Evolutionary conservation across 805 yeast species (phyloP), one percentile per base, ranked within the genome.

Genomic region (Candida krabiensis): DNA sequence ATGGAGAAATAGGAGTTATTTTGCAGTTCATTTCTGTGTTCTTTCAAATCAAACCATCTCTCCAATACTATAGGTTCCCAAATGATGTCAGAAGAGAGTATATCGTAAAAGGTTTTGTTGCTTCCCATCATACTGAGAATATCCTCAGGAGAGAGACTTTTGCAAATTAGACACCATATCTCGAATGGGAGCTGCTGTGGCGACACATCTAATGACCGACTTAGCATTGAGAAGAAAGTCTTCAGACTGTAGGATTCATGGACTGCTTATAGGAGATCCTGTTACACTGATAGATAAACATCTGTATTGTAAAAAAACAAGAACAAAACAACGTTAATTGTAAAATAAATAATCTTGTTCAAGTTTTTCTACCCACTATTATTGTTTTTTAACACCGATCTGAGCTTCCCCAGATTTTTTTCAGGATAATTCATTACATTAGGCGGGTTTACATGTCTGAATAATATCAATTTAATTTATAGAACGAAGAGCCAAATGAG

Each of bases 161-260:
- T 3, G 4, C 43, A 37, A 3, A 55, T 38, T 3, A 45, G 32
- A 2, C 34, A 28, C 59, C 59, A 55, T n/a, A 50, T 33, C 26
- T 55, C 60, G 11, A 47, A 7, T 2, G 58, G 57, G 4, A 47
- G 25, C 13, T 37, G 30, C 2, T 7, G 26, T 14, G 30, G 13
- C 18, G 27, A 15, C 14, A 13, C 14, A 12, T 25, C 16, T 27
- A 28, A n/a, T n/a, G n/a, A n/a, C n/a, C n/a, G n/a, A n/a, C n/a
- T 14, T 18, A 25, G 14, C 38, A 25, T 29, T 28, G 25, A 25
- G 25, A 22, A n/a, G n/a, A n/a, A n/a, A n/a, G n/a, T n/a, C n/a
- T n/a, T n/a, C n/a, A n/a, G n/a, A n/a, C n/a, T n/a, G n/a, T n/a
- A n/a, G n/a, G n/a, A n/a, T n/a, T n/a, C n/a, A n/a, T 9, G 25